Evolutionary conservation across 1,284 basidiomycete species (phyloP).

Genomic region (Rhodotorula sp.): DNA sequence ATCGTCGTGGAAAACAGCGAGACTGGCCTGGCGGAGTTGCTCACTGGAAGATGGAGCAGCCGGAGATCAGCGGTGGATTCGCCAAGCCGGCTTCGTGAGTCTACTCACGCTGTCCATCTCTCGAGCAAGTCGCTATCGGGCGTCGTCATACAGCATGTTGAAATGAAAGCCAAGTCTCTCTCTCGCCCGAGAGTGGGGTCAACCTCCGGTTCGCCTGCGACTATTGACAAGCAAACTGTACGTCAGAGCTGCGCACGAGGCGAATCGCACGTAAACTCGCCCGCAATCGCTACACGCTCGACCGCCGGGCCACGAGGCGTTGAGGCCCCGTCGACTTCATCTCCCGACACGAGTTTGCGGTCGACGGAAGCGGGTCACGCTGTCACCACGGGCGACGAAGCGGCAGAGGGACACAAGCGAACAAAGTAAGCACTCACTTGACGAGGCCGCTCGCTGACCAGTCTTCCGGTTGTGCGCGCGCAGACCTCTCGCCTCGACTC

Average conservation of each 20-base stretch:
- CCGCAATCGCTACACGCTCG: too few relatives aligned
- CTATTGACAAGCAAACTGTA: too few relatives aligned
- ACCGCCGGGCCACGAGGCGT: not conserved
- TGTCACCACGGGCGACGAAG: too few relatives aligned
- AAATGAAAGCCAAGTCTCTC: too few relatives aligned
- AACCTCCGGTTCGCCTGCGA: not conserved
- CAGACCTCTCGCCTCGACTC: too few relatives aligned
- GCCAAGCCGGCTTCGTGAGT: too few relatives aligned
- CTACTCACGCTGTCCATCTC: not conserved
- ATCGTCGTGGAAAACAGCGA: conserved; percentile 28
- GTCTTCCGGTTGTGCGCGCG: too few relatives aligned
- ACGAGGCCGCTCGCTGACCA: too few relatives aligned
- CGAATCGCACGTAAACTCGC: too few relatives aligned
- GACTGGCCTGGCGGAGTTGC: conserved; percentile 23
- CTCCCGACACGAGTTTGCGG: not conserved
- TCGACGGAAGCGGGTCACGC: not conserved
- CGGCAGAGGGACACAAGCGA: too few relatives aligned
- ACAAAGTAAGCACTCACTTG: too few relatives aligned
- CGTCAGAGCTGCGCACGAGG: too few relatives aligned
- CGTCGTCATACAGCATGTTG: not conserved
- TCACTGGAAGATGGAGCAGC: conserved; percentile 4
- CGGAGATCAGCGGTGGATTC: not conserved
- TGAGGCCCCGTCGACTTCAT: not conserved
- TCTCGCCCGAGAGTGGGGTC: not conserved
- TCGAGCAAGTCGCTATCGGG: not conserved